Percentiles rank a stretch among this genome's conserved stretches.
Conservation (phyloP, 176 grass and related monocot species). For the Oryza meridionalis region DNA sequence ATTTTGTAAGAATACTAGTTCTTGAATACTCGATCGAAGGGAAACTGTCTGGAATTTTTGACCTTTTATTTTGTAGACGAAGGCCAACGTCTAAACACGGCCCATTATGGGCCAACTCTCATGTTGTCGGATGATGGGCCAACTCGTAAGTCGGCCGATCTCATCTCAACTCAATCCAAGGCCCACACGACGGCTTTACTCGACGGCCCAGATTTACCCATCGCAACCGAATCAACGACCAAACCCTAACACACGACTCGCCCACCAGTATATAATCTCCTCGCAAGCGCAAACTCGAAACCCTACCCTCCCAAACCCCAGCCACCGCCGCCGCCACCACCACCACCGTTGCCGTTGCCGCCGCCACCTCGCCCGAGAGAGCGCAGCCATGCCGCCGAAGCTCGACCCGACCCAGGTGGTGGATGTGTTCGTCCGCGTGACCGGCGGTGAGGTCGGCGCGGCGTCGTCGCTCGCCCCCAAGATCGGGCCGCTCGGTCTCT, state of each 20-base stretch:
- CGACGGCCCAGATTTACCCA: conserved; percentile 8
- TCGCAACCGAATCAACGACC: neutral
- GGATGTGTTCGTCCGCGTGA: conserved; percentile 71
- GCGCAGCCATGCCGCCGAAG: conserved; percentile 68
- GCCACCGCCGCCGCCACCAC: neutral
- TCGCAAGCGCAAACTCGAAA: neutral
- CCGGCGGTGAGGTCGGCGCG: conserved; percentile 74
- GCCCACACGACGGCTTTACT: neutral
- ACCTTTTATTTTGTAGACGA: too few species aligned
- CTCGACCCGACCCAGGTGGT: conserved; percentile 66
- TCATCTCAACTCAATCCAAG: neutral
- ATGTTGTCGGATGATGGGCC: too few species aligned
- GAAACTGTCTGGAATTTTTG: too few species aligned
- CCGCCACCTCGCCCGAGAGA: neutral
- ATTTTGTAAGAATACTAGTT: too few species aligned
- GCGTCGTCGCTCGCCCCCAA: conserved; percentile 75
- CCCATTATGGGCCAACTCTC: neutral
- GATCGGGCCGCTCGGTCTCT: conserved; percentile 78
- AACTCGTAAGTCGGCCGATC: neutral
- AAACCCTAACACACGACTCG: conserved; percentile 1
- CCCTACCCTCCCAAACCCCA: conserved; percentile 31
- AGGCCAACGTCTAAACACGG: too few species aligned
- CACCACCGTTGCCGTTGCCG: neutral
- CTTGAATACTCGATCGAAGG: too few species aligned
- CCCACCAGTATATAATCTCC: conserved; percentile 3